phyloP scores from a whole-genome alignment of 2,329 filamentous ascomycete species.

The Grosmannia clavigera region DNA sequence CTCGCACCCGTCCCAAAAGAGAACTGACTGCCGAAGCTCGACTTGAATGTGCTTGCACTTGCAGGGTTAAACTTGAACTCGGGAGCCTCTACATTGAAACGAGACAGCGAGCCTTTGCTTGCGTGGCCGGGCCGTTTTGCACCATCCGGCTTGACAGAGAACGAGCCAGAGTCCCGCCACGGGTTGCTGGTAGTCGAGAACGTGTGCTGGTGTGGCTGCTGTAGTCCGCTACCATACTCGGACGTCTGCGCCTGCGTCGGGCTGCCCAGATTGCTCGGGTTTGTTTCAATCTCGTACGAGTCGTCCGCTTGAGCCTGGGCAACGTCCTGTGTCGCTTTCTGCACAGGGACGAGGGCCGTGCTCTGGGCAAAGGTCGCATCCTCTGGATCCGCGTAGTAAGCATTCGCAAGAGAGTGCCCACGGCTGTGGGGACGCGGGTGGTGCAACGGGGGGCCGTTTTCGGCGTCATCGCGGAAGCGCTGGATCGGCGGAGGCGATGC shows the following conservation, averaged over 20 bases:
- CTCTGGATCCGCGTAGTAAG: constrained; percentile 47
- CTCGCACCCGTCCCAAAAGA: constrained; percentile 29
- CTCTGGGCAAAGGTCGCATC: constrained; percentile 28
- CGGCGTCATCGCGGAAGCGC: constrained; percentile 40
- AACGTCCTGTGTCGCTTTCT: constrained; percentile 22
- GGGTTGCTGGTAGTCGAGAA: constrained; percentile 49
- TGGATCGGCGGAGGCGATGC: constrained; percentile 25
- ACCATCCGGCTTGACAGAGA: constrained; percentile 22
- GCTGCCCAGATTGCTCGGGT: constrained; percentile 59
- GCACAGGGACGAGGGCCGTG: constrained; percentile 8
- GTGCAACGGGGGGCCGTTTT: constrained; percentile 47
- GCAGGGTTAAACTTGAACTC: constrained; percentile 69
- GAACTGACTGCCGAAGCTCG: constrained; percentile 28
- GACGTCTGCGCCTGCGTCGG: constrained; percentile 34
- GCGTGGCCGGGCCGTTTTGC: constrained; percentile 42
- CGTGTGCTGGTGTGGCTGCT: constrained; percentile 45
- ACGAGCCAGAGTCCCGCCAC: constrained; percentile 42
- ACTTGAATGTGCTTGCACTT: constrained; percentile 38
- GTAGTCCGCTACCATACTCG: constrained; percentile 31
- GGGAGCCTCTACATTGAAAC: constrained; percentile 77
- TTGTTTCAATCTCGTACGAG: constrained; percentile 57
- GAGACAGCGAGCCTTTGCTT: constrained; percentile 60
- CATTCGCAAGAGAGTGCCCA: constrained; percentile 58
- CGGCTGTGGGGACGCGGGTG: constrained; percentile 64
- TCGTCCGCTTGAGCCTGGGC: constrained; percentile 30